Conservation (phyloP, 139 green algal genomes). For the Spirogloea muscicola region DNA sequence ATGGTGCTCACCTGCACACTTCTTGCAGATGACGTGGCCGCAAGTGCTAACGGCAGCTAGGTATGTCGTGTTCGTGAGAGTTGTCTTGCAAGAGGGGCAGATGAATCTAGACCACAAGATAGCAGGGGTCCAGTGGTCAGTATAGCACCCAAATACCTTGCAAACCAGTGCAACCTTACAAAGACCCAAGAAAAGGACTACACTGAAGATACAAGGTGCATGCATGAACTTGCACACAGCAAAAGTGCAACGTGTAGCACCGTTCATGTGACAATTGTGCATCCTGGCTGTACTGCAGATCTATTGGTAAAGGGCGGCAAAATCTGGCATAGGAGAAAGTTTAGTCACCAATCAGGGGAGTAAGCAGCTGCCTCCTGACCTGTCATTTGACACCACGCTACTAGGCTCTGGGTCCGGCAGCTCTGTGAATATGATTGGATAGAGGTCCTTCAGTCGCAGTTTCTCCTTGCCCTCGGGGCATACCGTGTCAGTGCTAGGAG, state of each 20-base stretch:
- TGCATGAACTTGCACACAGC: no score
- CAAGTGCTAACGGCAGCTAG: constrained; percentile 28
- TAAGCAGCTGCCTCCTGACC: no score
- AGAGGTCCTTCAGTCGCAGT: constrained; percentile 49
- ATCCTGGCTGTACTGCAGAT: no score
- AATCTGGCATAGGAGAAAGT: no score
- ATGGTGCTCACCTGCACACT: no score
- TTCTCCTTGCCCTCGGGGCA: constrained; percentile 49
- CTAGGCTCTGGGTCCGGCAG: constrained; percentile 5
- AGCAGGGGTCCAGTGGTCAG: background rate
- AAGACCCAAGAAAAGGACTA: no score
- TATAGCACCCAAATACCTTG: background rate
- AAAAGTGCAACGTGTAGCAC: no score
- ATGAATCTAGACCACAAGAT: constrained; percentile 21
- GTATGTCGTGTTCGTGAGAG: constrained; percentile 34
- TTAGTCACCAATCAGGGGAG: no score
- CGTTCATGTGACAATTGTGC: background rate
- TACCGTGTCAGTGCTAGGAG: constrained; percentile 22
- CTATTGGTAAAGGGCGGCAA: no score
- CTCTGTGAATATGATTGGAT: constrained; percentile 33
- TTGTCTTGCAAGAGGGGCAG: constrained; percentile 33
- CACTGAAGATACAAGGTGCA: no score
- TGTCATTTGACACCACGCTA: constrained; percentile 1
- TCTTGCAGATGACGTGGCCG: constrained; percentile 41
- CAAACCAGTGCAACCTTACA: background rate